Conservation (phyloP, 352 stramenopile species). For the Globisporangium megalacanthum region DNA sequence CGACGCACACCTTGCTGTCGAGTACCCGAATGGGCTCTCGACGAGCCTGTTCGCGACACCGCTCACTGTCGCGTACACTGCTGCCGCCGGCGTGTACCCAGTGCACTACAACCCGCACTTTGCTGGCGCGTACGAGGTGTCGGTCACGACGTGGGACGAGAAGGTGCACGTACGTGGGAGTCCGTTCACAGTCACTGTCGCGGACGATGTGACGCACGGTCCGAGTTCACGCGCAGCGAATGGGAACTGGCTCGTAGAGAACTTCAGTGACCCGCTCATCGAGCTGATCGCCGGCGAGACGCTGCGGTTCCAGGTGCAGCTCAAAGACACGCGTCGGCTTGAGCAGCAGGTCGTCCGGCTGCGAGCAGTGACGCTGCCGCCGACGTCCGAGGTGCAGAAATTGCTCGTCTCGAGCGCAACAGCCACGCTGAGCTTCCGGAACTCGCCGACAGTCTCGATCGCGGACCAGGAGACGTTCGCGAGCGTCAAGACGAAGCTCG, state of each 20-base stretch:
- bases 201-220: slow-evolving; percentile 61
- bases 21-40: slow-evolving; percentile 44
- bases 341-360: slow-evolving; percentile 65
- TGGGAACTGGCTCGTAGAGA: slow-evolving; percentile 69
- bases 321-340: slow-evolving; percentile 81
- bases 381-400: slow-evolving; percentile 50
- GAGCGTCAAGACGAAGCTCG: slow-evolving; percentile 51
- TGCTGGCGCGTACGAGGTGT: slow-evolving; percentile 85
- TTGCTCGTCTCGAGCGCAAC: slow-evolving; percentile 30
- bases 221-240: slow-evolving; percentile 64
- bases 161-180: slow-evolving; percentile 79
- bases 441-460: slow-evolving; percentile 34
- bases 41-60: slow-evolving; percentile 40
- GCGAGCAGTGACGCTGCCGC: slow-evolving; percentile 41
- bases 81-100: slow-evolving; percentile 82
- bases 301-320: slow-evolving; percentile 84
- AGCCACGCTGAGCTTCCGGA: slow-evolving; percentile 58
- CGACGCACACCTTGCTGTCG: slow-evolving; percentile 58
- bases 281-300: slow-evolving; percentile 44
- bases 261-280: slow-evolving; percentile 47
- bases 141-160: slow-evolving; percentile 71
- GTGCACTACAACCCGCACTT: slow-evolving; percentile 90
- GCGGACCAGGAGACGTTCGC: slow-evolving; percentile 30
- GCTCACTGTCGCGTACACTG: slow-evolving; percentile 40
- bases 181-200: slow-evolving; percentile 83